Base-by-base conservation (phyloP, 345 rosid species). In the Gossypium herbaceum region DNA sequence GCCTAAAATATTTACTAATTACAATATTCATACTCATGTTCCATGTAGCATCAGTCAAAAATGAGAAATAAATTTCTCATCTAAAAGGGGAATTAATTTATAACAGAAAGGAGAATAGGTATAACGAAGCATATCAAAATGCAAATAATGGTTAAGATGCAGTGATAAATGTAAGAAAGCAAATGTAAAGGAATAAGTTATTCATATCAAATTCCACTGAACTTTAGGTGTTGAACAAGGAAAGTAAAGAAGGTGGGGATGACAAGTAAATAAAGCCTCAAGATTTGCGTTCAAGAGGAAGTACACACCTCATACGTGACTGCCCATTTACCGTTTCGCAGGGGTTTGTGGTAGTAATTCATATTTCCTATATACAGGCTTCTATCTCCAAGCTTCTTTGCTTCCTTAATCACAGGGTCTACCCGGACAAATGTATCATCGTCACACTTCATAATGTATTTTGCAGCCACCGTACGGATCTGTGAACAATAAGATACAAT, bases 321-420 rank as follows among this genome's bases (percentile, higher is more conserved):
- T 44, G 94, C 98, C 99, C 99, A 95, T 88, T 95, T 95, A 59
- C 99, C 99, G 19, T 85, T 27, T 1, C 99, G 90, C 39, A 95
- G 82, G 74, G 98, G 98, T 88, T 87, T 93, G 73, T 91, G 97
- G 86, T 83, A 88, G 87, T 90, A 95, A 81, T 95, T 95, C 22
- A 93, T 85, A 84, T 95, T 95, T 68, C 99, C 98, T 65, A 93
- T 83, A 75, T 93, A 95, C 73, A 91, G 79, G 87, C 92, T 93
- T 43, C 76, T 85, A 56, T 81, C 85, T 71, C 74, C 85, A 7
- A 89, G 83, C 76, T 87, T 88, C 79, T 73, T 91, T 57, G 89
- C 93, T 84, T 91, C 97, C 55, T 83, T 80, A 52, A 91, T 76
- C 61, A 93, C 87, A n/a, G 90, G 84, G 81, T 93, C 96, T 78